These are phyloP conservation scores for Hypocreales sp. DNA, from an alignment of 2,329 filamentous ascomycete species.

Conservation along the genomic window DNA sequence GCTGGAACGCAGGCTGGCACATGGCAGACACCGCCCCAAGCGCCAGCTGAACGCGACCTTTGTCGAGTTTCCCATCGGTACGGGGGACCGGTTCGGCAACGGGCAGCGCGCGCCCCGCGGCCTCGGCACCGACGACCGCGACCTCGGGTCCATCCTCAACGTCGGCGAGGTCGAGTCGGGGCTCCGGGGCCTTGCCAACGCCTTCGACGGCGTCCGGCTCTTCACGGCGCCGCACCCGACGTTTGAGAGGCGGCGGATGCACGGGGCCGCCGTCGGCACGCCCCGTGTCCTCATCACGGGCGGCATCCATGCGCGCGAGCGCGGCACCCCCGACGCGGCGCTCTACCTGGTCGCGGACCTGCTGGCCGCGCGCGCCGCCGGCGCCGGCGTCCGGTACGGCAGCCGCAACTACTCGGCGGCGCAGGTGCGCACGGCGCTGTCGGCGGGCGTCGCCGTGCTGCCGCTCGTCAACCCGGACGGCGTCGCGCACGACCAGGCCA, in stretches of 20 bases:
- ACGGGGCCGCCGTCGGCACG: constrained; percentile 27
- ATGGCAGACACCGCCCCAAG: too few relatives aligned
- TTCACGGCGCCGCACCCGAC: constrained; percentile 27
- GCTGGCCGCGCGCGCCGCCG: constrained; percentile 32
- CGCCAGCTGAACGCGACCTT: too few relatives aligned
- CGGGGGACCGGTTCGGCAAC: constrained; percentile 24
- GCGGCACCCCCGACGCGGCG: constrained; percentile 38
- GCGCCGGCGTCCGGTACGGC: constrained; percentile 35
- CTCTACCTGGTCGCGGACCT: constrained; percentile 43
- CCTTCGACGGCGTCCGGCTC: constrained; percentile 21
- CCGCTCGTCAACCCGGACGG: constrained; percentile 40
- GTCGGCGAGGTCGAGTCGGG: constrained; percentile 27
- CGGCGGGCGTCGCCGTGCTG: constrained; percentile 35
- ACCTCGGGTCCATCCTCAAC: constrained; percentile 27
- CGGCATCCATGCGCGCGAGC: constrained; percentile 41
- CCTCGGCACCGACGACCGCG: constrained; percentile 16
- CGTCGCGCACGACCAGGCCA: constrained; percentile 32
- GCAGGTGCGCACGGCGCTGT: constrained; percentile 34
- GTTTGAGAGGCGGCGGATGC: constrained; percentile 22
- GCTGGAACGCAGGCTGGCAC: too few relatives aligned
- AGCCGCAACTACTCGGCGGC: constrained; percentile 31
- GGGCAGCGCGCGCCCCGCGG: constrained; percentile 20
- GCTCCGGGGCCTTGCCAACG: constrained; percentile 22
- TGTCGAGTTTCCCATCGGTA: constrained; percentile 25
- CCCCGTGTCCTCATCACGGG: constrained; percentile 36